These are phyloP conservation scores for Vaccinium myrtillus DNA, from an alignment of 148 eudicot genomes.

Conservation along the genomic window DNA sequence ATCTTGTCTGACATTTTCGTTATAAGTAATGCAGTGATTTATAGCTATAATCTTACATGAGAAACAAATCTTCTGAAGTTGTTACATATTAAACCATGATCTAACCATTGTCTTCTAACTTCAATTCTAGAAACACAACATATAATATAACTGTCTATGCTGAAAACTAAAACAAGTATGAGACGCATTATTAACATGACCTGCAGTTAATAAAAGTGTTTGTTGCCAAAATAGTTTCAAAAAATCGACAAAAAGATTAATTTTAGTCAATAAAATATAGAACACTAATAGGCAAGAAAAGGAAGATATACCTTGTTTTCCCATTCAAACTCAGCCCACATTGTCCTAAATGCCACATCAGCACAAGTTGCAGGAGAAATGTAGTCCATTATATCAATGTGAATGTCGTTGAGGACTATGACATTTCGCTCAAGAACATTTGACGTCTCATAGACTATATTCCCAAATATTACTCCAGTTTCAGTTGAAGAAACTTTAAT, in stretches of 20 bases:
- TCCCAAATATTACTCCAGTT: slow-evolving; percentile 90
- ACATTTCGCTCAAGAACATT: slow-evolving; percentile 89
- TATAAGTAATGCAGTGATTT: not conserved
- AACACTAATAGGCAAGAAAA: not conserved
- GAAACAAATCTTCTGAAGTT: slow-evolving; percentile 1
- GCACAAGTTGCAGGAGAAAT: slow-evolving; percentile 91
- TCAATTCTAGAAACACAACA: not conserved
- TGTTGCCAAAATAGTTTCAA: not conserved
- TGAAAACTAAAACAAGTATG: slow-evolving; percentile 65
- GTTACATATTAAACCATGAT: not conserved
- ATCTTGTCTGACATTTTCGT: not conserved
- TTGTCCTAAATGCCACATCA: slow-evolving; percentile 86
- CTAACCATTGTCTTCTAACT: not conserved
- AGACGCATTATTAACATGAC: not conserved
- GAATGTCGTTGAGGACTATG: slow-evolving; percentile 93
- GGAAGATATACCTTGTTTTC: slow-evolving; percentile 80
- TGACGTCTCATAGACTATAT: slow-evolving; percentile 88
- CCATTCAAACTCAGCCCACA: slow-evolving; percentile 99
- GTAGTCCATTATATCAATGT: slow-evolving; percentile 98
- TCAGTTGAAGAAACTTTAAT: slow-evolving; percentile 95
- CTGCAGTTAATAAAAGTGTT: not conserved
- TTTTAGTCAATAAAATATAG: not conserved
- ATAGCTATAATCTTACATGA: not conserved
- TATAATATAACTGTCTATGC: not conserved
- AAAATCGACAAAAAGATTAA: no score